These are phyloP conservation scores for Agastache rugosa DNA, from an alignment of 257 asterid species.

Conservation along the genomic window DNA sequence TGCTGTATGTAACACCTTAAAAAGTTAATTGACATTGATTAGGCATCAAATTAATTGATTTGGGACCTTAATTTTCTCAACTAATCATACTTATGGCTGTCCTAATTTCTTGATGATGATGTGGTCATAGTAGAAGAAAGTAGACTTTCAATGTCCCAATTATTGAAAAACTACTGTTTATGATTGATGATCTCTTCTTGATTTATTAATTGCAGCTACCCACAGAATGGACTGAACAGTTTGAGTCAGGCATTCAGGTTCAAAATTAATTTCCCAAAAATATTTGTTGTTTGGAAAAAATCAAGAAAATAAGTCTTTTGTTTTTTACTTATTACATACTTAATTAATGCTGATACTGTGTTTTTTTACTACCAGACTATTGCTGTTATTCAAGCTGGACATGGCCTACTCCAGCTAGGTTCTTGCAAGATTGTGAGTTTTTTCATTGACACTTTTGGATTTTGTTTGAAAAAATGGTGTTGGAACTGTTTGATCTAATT, in stretches of 20 bases:
- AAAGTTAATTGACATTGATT: conserved; percentile 31
- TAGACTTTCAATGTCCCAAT: conserved; percentile 48
- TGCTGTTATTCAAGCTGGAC: conserved; percentile 99
- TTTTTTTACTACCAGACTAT: conserved; percentile 64
- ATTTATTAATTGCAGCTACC: conserved; percentile 78
- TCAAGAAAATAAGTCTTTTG: background rate
- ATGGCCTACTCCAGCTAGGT: conserved; percentile 94
- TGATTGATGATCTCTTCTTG: conserved; percentile 44
- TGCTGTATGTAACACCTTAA: conserved; percentile 68
- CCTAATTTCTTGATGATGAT: conserved; percentile 37
- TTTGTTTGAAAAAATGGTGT: background rate
- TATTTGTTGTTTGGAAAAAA: background rate
- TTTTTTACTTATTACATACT: background rate
- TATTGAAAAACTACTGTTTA: conserved; percentile 42
- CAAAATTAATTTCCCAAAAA: background rate
- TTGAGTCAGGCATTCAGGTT: conserved; percentile 99
- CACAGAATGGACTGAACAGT: conserved; percentile 97
- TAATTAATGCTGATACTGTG: background rate
- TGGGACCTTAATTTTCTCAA: conserved; percentile 32
- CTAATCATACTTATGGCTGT: conserved; percentile 24
- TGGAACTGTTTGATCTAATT: conserved; percentile 26
- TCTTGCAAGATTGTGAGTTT: conserved; percentile 96
- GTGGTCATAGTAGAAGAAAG: conserved; percentile 31
- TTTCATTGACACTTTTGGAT: conserved; percentile 7
- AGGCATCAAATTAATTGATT: conserved; percentile 38